These are phyloP conservation scores for Corynascus novoguineensis DNA, from an alignment of 495 filamentous ascomycete species.

Conservation along the genomic window DNA sequence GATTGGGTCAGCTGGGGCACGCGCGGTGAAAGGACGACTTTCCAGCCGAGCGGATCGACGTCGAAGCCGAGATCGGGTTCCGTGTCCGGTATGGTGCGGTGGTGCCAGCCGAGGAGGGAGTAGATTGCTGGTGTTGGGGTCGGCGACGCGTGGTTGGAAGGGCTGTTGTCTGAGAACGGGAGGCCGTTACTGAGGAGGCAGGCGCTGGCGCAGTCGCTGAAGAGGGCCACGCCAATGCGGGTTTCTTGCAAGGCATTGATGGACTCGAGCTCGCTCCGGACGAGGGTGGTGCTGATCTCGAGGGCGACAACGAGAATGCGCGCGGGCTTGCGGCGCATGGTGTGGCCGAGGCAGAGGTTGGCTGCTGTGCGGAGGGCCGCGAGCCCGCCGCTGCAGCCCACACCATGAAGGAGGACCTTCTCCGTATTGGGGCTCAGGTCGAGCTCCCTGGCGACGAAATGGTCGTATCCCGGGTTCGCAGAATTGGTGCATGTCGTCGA, in stretches of 20 bases:
- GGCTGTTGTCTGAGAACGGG: conserved; percentile 50
- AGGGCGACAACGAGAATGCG: conserved; percentile 56
- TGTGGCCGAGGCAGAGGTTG: conserved; percentile 54
- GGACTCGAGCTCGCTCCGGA: conserved; percentile 55
- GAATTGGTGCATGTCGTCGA: conserved; percentile 62
- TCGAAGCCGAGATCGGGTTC: conserved; percentile 56
- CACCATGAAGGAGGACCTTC: conserved; percentile 56
- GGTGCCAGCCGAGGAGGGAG: conserved; percentile 55
- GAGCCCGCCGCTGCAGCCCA: conserved; percentile 61
- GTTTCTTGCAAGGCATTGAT: conserved; percentile 48
- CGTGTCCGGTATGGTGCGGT: conserved; percentile 49
- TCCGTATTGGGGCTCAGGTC: conserved; percentile 47
- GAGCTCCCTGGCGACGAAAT: conserved; percentile 53
- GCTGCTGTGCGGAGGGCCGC: conserved; percentile 56
- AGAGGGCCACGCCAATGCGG: conserved; percentile 55
- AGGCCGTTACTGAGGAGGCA: conserved; percentile 53
- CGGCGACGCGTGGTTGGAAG: no score
- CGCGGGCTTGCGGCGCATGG: conserved; percentile 46
- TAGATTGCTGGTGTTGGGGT: conserved; percentile 44
- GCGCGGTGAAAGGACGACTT: conserved; percentile 53
- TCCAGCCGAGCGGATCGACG: conserved; percentile 55
- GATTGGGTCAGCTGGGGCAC: conserved; percentile 49
- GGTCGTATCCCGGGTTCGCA: conserved; percentile 65
- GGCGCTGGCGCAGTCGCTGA: conserved; percentile 59
- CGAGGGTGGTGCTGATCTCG: conserved; percentile 53